Conservation (phyloP, 2,329 filamentous ascomycete species). For the Epichloe sibirici region DNA sequence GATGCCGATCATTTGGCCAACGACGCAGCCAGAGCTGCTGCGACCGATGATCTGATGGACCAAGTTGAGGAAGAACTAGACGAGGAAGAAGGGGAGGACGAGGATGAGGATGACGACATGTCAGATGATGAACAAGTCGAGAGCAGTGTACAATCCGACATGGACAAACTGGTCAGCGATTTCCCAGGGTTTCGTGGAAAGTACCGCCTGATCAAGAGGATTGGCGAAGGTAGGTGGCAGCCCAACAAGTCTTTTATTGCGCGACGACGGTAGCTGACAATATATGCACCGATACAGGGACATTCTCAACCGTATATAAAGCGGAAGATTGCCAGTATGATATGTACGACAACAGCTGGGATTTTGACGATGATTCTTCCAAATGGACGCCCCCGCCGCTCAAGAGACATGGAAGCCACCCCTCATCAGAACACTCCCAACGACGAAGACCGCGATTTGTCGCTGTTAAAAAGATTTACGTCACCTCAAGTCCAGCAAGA, state of each 20-base stretch:
- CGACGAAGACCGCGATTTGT: conserved; percentile 56
- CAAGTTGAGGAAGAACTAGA: conserved; percentile 18
- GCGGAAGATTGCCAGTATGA: conserved; percentile 86
- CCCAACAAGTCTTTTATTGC: neutral
- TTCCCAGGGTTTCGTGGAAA: conserved; percentile 75
- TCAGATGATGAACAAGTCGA: conserved; percentile 55
- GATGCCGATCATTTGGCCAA: conserved; percentile 20
- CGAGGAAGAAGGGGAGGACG: conserved; percentile 19
- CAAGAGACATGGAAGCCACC: conserved; percentile 33
- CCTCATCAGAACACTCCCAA: conserved; percentile 16
- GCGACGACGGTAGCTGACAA: neutral
- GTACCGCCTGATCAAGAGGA: conserved; percentile 88
- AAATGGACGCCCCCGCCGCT: conserved; percentile 59
- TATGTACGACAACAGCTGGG: conserved; percentile 76
- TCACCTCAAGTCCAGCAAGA: conserved; percentile 84
- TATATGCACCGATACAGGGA: conserved; percentile 46
- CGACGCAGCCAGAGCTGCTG: conserved; percentile 13
- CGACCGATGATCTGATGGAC: conserved; percentile 14
- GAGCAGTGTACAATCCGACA: conserved; percentile 65
- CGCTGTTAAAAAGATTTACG: conserved; percentile 98
- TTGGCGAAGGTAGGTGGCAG: conserved; percentile 66
- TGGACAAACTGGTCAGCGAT: conserved; percentile 67
- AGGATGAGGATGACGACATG: conserved; percentile 28
- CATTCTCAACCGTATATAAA: conserved; percentile 98
- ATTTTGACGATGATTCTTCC: conserved; percentile 54